phyloP scores from a whole-genome alignment of 257 asterid genomes.

The Penstemon barbatus region DNA sequence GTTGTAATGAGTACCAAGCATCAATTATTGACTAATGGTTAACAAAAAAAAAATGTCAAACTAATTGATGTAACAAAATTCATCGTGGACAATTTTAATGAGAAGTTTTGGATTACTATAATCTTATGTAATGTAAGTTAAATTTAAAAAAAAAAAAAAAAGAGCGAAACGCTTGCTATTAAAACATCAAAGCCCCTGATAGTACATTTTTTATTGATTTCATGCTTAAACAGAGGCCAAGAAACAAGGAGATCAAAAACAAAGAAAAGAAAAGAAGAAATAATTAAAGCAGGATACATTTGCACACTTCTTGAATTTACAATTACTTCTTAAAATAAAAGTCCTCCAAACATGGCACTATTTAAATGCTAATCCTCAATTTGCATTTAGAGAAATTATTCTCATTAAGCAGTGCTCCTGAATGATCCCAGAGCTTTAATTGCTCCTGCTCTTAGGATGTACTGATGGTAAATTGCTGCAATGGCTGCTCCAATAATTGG shows the following conservation, averaged over 20 bases:
- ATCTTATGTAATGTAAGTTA: too few species aligned
- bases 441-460: conserved; percentile 69
- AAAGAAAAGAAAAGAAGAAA: not conserved
- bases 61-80: too few species aligned
- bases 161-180: too few species aligned
- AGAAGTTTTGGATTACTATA: too few species aligned
- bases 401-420: conserved; percentile 53
- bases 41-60: too few species aligned
- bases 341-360: not conserved
- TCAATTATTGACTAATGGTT: too few species aligned
- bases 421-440: conserved; percentile 75
- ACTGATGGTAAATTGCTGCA: conserved; percentile 76
- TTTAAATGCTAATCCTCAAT: not conserved
- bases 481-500: conserved; percentile 81
- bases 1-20: too few species aligned
- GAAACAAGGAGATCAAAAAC: not conserved
- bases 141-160: too few species aligned
- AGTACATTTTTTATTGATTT: not conserved
- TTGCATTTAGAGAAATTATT: not conserved
- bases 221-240: conserved; percentile 4
- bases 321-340: not conserved
- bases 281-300: not conserved
- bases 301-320: conserved; percentile 17
- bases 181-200: too few species aligned
- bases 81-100: too few species aligned